phyloP scores from a whole-genome alignment of 306 rosid genomes.

The Sophora flavescens region DNA sequence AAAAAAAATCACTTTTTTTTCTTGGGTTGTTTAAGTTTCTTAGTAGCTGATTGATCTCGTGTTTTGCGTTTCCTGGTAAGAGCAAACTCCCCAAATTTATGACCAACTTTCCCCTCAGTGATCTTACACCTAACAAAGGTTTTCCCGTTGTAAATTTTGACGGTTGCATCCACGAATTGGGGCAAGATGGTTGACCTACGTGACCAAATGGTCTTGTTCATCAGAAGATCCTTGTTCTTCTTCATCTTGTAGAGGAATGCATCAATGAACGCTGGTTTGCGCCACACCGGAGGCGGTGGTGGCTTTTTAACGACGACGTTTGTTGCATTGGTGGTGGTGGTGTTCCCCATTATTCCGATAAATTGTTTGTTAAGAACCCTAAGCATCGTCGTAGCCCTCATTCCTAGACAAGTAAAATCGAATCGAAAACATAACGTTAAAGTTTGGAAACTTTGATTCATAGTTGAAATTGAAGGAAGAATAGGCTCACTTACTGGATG shows the following conservation, averaged over 20 bases:
- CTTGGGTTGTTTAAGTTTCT: slow-evolving; percentile 49
- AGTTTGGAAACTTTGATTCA: background rate
- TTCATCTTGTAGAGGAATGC: slow-evolving; percentile 53
- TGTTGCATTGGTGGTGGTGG: background rate
- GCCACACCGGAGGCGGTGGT: background rate
- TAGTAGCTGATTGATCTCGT: slow-evolving; percentile 47
- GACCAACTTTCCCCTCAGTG: slow-evolving; percentile 55
- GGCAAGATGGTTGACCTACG: slow-evolving; percentile 54
- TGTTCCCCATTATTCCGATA: slow-evolving; percentile 37
- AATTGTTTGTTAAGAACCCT: slow-evolving; percentile 47
- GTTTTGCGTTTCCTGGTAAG: slow-evolving; percentile 55
- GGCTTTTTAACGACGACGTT: slow-evolving; percentile 29
- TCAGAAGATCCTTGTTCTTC: slow-evolving; percentile 45
- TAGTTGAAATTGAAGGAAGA: background rate
- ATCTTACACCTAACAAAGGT: slow-evolving; percentile 51
- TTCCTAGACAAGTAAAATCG: slow-evolving; percentile 38
- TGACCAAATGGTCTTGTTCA: slow-evolving; percentile 52
- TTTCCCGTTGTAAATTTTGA: slow-evolving; percentile 56
- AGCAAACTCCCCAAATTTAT: slow-evolving; percentile 55
- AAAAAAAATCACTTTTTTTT: slow-evolving; percentile 50
- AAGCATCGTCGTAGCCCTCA: slow-evolving; percentile 47
- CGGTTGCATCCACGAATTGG: slow-evolving; percentile 47
- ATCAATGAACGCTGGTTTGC: slow-evolving; percentile 46
- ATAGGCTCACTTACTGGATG: background rate
- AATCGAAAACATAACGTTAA: background rate